phyloP scores from a whole-genome alignment of 148 eudicot genomes.

The Rhododendron vialii region DNA sequence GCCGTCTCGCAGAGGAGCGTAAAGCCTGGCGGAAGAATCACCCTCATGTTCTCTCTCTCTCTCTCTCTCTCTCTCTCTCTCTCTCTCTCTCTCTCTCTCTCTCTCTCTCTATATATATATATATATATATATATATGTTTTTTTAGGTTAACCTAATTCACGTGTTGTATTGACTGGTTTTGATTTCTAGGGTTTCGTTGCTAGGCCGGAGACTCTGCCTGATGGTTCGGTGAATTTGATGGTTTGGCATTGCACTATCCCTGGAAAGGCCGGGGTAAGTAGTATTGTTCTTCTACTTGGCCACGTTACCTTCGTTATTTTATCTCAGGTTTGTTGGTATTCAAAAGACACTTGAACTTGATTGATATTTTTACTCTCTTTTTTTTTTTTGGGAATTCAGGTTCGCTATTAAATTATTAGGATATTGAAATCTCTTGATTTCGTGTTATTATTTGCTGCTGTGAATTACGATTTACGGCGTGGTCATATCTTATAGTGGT shows the following conservation, averaged over 20 bases:
- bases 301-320: background rate
- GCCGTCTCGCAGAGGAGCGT: conserved; percentile 78
- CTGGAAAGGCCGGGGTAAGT: conserved; percentile 76
- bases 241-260: conserved; percentile 77
- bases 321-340: background rate
- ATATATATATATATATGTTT: background rate
- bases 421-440: background rate
- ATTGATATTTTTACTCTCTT: background rate
- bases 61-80: background rate
- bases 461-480: background rate
- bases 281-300: background rate
- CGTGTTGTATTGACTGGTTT: background rate
- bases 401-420: background rate
- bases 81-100: no score
- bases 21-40: conserved; percentile 88
- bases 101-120: no score
- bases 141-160: background rate
- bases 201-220: conserved; percentile 63
- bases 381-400: background rate
- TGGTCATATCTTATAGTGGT: background rate
- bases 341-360: background rate
- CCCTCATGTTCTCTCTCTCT: conserved; percentile 47
- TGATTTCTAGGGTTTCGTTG: conserved; percentile 74
- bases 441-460: background rate
- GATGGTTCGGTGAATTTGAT: conserved; percentile 80